Evolutionary conservation across 1,284 basidiomycete species (phyloP).

Genomic region (Ustilago curta): DNA sequence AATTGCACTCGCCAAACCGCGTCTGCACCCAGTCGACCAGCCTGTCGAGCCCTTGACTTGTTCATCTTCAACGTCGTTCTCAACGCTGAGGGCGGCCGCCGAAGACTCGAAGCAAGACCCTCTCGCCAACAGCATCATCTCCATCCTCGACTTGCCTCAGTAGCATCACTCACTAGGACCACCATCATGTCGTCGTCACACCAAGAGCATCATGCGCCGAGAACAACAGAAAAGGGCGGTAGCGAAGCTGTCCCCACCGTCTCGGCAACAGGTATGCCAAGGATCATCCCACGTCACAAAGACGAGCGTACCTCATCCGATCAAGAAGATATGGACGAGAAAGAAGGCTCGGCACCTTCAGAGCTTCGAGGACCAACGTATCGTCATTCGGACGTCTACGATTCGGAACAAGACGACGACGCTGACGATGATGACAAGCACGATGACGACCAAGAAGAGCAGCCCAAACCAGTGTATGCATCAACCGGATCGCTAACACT

Average conservation of each 20-base stretch:
- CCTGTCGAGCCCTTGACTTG: conserved; percentile 3
- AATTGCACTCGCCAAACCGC: conserved; percentile 7
- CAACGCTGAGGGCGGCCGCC: not conserved
- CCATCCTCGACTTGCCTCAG: conserved; percentile 23
- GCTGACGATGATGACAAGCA: conserved; percentile 4
- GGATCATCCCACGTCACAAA: conserved; percentile 50
- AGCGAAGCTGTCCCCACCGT: conserved; percentile 50
- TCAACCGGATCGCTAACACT: conserved; percentile 64
- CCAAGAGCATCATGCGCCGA: conserved; percentile 29
- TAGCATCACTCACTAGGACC: not conserved
- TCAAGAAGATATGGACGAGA: conserved; percentile 33
- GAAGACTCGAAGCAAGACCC: conserved; percentile 15
- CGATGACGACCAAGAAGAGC: conserved; percentile 8
- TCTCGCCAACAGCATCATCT: conserved; percentile 31
- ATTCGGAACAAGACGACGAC: conserved; percentile 12
- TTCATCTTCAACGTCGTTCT: not conserved
- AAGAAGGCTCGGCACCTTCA: conserved; percentile 23
- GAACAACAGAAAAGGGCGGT: conserved; percentile 16
- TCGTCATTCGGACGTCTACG: conserved; percentile 7
- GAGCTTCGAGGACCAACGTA: conserved; percentile 14
- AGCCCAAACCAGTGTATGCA: conserved; percentile 20
- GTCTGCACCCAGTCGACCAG: conserved; percentile 19
- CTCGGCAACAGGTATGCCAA: conserved; percentile 59
- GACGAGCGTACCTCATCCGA: conserved; percentile 24
- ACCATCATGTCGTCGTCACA: conserved; percentile 14